Percentiles rank a stretch among this genome's conserved stretches.
Conservation (phyloP, 176 grass and related monocot species). For the Paspalum vaginatum region DNA sequence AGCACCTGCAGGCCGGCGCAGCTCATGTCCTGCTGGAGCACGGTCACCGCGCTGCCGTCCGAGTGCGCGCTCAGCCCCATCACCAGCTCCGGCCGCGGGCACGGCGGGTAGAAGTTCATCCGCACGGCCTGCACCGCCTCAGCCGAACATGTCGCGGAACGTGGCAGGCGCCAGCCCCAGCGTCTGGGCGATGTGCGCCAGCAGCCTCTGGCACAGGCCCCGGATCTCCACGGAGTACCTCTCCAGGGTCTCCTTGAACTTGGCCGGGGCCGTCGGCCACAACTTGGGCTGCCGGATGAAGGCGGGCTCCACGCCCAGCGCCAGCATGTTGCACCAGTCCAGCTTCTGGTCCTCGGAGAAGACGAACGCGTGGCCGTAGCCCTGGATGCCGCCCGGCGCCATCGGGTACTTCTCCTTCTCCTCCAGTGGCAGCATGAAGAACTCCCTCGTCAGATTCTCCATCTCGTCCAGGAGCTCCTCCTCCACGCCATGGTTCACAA, state of each 20-base stretch:
- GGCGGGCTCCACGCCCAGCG: slow-evolving; percentile 69
- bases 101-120: slow-evolving; percentile 90
- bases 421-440: slow-evolving; percentile 90
- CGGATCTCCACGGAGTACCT: slow-evolving; percentile 66
- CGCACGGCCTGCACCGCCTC: slow-evolving; percentile 86
- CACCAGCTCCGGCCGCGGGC: slow-evolving; percentile 67
- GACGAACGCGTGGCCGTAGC: slow-evolving; percentile 87
- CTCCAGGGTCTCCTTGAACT: slow-evolving; percentile 60
- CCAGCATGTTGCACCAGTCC: slow-evolving; percentile 95
- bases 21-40: slow-evolving; percentile 76
- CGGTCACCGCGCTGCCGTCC: slow-evolving; percentile 89
- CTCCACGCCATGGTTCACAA: slow-evolving; percentile 81
- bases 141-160: slow-evolving; percentile 72
- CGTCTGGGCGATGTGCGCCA: slow-evolving; percentile 53
- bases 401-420: slow-evolving; percentile 88
- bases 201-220: slow-evolving; percentile 53
- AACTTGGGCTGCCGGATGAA: slow-evolving; percentile 65
- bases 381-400: slow-evolving; percentile 78
- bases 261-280: slow-evolving; percentile 67
- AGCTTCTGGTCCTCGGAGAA: slow-evolving; percentile 97
- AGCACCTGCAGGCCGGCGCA: slow-evolving; percentile 72
- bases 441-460: slow-evolving; percentile 63
- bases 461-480: slow-evolving; percentile 57
- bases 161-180: slow-evolving; percentile 47
- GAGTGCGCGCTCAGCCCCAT: slow-evolving; percentile 86